Evolutionary conservation across 192 early-diverging fungal genomes (phyloP).

Genomic region (Mortierella alpina): DNA sequence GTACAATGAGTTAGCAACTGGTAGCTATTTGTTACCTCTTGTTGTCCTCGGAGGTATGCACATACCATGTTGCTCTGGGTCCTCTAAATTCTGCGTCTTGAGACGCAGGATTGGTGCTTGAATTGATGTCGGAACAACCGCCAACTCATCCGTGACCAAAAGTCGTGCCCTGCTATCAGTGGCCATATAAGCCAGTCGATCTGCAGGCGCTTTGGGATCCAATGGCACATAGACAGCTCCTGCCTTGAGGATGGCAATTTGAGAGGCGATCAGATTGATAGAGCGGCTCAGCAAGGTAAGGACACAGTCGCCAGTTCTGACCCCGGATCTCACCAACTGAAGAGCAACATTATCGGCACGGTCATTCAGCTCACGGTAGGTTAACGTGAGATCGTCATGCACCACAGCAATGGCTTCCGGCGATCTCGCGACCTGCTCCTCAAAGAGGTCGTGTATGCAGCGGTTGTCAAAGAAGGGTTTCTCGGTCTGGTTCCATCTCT

Average conservation of each 20-base stretch:
- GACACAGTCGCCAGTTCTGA: not conserved
- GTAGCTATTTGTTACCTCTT: too few species aligned
- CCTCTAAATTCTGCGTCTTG: too few species aligned
- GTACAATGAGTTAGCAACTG: too few species aligned
- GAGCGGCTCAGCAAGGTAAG: not conserved
- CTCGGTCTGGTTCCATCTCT: not conserved
- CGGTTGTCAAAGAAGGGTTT: not conserved
- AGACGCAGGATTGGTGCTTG: too few species aligned
- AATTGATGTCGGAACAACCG: too few species aligned
- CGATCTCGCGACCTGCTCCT: constrained; percentile 1
- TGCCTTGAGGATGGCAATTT: constrained; percentile 41
- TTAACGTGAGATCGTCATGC: not conserved
- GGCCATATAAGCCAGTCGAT: constrained; percentile 19
- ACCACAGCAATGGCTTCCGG: constrained; percentile 13
- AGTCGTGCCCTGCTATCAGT: too few species aligned
- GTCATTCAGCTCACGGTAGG: not conserved
- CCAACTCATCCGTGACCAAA: too few species aligned
- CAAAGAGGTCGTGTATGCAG: constrained; percentile 11
- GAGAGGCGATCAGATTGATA: constrained; percentile 1
- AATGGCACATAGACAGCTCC: constrained; percentile 44
- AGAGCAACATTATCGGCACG: not conserved
- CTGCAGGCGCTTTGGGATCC: constrained; percentile 8
- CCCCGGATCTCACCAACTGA: not conserved
- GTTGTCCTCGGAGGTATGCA: too few species aligned
- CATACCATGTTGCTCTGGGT: too few species aligned